A percentile compares a stretch with the other conserved stretches of the same genome.
Evolutionary conservation across 805 yeast species (phyloP).

Genomic region (Saccharomycopsis babjevae): DNA sequence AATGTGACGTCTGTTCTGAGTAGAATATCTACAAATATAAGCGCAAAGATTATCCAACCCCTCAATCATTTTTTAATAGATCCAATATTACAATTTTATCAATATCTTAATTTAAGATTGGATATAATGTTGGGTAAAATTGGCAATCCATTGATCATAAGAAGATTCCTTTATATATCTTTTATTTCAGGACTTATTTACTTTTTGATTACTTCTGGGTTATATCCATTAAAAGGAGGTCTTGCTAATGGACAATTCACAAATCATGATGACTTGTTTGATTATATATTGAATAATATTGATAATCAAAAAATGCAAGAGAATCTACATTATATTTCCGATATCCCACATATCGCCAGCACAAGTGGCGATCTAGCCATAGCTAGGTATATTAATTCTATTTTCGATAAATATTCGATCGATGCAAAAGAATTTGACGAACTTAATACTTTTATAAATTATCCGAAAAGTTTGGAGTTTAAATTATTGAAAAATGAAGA

Average conservation of each 20-base stretch:
- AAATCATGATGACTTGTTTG: conserved; percentile 43
- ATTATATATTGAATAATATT: conserved; percentile 40
- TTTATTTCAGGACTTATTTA: conserved; percentile 51
- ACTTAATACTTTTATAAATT: conserved; percentile 51
- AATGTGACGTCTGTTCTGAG: background rate
- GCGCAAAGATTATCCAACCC: background rate
- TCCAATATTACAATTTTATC: background rate
- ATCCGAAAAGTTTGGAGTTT: conserved; percentile 38
- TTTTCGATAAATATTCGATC: conserved; percentile 50
- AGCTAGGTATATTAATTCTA: conserved; percentile 52
- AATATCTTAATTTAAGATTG: conserved; percentile 25
- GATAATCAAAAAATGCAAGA: conserved; percentile 51
- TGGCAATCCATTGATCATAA: conserved; percentile 36
- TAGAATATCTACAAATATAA: background rate
- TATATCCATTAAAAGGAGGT: conserved; percentile 35
- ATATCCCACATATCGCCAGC: conserved; percentile 83
- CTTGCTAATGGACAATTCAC: conserved; percentile 49
- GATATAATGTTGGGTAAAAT: conserved; percentile 39
- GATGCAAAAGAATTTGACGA: conserved; percentile 39
- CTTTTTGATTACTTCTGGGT: conserved; percentile 46
- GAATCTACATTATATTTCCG: conserved; percentile 59
- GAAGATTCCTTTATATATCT: conserved; percentile 62
- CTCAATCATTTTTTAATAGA: background rate
- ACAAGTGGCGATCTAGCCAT: conserved; percentile 75
- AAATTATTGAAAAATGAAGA: conserved; percentile 27